phyloP scores from a whole-genome alignment of 2,329 filamentous ascomycete genomes.

The Clarireedia homoeocarpa region DNA sequence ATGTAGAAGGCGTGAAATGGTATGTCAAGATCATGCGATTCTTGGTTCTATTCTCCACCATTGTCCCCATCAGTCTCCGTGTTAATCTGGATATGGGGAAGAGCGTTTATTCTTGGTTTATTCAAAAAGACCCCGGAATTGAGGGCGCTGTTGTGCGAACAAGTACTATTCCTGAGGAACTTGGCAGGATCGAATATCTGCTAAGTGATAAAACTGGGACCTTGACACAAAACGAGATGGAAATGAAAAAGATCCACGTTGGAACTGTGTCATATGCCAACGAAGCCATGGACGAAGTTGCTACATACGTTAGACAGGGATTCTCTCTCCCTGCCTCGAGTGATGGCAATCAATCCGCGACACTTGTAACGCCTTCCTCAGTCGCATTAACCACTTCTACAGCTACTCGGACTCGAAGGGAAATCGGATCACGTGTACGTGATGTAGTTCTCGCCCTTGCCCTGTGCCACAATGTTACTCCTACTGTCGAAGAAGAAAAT shows the following conservation, averaged over 20 bases:
- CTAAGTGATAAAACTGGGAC: conserved; percentile 98
- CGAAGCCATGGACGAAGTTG: conserved; percentile 97
- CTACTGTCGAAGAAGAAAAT: conserved; percentile 75
- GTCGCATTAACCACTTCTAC: conserved; percentile 48
- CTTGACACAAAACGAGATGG: conserved; percentile 95
- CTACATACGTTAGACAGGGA: conserved; percentile 75
- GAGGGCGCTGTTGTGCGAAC: conserved; percentile 89
- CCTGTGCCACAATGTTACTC: conserved; percentile 95
- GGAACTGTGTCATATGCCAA: conserved; percentile 97
- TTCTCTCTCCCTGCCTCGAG: conserved; percentile 52
- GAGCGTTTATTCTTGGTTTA: conserved; percentile 91
- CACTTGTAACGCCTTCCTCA: conserved; percentile 70
- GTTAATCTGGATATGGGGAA: conserved; percentile 98
- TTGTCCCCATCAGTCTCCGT: conserved; percentile 91
- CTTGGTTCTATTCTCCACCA: conserved; percentile 95
- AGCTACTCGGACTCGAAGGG: conserved; percentile 77
- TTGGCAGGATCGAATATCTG: conserved; percentile 92
- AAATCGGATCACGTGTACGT: conserved; percentile 87
- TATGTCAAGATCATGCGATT: conserved; percentile 99
- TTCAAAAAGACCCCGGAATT: conserved; percentile 84
- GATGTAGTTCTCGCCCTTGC: conserved; percentile 89
- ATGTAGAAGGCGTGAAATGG: conserved; percentile 62
- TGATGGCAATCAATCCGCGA: conserved; percentile 36
- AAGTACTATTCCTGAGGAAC: conserved; percentile 93
- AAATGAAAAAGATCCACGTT: conserved; percentile 97